These are phyloP conservation scores for Solanum hybrid DNA, from an alignment of 305 asterid genomes.

Conservation along the genomic window DNA sequence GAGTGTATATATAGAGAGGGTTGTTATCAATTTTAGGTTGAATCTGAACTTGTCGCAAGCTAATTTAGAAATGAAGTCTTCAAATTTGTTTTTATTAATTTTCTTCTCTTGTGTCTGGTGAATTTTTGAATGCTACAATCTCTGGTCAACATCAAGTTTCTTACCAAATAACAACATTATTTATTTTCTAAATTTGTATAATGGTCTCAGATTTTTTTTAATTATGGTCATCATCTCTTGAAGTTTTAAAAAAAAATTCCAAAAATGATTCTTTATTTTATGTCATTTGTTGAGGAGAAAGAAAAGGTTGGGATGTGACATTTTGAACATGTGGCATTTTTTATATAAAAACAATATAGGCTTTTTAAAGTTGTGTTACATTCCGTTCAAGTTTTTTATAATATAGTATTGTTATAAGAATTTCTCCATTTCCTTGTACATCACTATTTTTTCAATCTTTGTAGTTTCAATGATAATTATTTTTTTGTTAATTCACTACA, in stretches of 20 bases:
- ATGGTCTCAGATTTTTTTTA: neutral
- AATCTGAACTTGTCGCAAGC: neutral
- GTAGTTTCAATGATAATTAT: neutral
- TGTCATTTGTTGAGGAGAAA: neutral
- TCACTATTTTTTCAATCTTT: neutral
- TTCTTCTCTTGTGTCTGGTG: neutral
- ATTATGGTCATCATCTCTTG: neutral
- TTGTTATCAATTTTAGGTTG: neutral
- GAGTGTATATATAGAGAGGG: neutral
- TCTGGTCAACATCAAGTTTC: neutral
- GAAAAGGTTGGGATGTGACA: neutral
- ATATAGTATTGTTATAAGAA: neutral
- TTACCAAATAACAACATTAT: neutral
- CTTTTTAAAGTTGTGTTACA: neutral
- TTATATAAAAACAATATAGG: neutral
- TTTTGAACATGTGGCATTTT: neutral
- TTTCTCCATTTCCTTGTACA: neutral
- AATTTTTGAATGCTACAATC: neutral
- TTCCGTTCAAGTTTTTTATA: neutral
- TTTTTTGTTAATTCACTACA: no score
- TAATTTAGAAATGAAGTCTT: no score
- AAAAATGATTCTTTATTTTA: neutral
- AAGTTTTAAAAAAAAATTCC: neutral
- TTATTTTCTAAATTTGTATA: neutral
- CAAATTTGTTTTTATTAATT: neutral